Percentiles rank a stretch among this genome's conserved stretches.
Conservation (phyloP, 2,329 filamentous ascomycete genomes). For the Phyllachora maydis region DNA sequence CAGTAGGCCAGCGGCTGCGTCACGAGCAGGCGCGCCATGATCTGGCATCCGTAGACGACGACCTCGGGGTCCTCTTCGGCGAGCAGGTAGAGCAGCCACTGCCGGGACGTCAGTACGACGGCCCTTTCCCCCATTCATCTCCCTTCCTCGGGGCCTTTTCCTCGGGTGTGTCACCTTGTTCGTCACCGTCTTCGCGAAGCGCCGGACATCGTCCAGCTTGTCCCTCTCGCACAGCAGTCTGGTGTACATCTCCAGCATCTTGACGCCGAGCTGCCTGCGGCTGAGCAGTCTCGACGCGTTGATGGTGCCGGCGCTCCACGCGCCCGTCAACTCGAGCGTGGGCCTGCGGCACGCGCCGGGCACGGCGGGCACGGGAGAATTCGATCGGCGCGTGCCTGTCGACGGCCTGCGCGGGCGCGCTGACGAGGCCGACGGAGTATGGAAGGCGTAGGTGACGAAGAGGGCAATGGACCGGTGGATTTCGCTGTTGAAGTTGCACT, state of each 20-base stretch:
- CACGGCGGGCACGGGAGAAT: slow-evolving; percentile 15
- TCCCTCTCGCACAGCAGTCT: slow-evolving; percentile 56
- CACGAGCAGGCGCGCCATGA: slow-evolving; percentile 68
- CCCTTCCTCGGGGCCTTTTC: slow-evolving; percentile 5
- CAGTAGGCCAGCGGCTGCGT: slow-evolving; percentile 65
- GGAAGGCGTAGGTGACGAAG: slow-evolving; percentile 83
- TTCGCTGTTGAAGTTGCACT: slow-evolving; percentile 64
- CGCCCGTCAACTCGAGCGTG: slow-evolving; percentile 12
- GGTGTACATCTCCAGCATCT: slow-evolving; percentile 58
- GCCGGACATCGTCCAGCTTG: slow-evolving; percentile 50
- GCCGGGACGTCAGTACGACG: slow-evolving; percentile 12
- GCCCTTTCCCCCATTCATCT: slow-evolving; percentile 2
- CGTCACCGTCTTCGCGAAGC: slow-evolving; percentile 85
- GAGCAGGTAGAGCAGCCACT: slow-evolving; percentile 85
- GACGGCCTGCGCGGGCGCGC: slow-evolving; percentile 23
- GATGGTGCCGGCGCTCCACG: slow-evolving; percentile 5
- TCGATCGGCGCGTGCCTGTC: slow-evolving; percentile 16
- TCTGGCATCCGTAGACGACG: slow-evolving; percentile 60
- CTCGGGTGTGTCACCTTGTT: slow-evolving; percentile 48
- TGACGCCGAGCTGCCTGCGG: slow-evolving; percentile 52
- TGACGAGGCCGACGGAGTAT: slow-evolving; percentile 13
- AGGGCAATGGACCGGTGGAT: slow-evolving; percentile 72
- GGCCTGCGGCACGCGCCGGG: slow-evolving; percentile 15
- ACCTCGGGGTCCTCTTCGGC: slow-evolving; percentile 73
- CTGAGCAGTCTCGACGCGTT: slow-evolving; percentile 21